Evolutionary conservation across 108 stramenopile genomes (phyloP).

Genomic region (Cyclostephanos invisitatus): DNA sequence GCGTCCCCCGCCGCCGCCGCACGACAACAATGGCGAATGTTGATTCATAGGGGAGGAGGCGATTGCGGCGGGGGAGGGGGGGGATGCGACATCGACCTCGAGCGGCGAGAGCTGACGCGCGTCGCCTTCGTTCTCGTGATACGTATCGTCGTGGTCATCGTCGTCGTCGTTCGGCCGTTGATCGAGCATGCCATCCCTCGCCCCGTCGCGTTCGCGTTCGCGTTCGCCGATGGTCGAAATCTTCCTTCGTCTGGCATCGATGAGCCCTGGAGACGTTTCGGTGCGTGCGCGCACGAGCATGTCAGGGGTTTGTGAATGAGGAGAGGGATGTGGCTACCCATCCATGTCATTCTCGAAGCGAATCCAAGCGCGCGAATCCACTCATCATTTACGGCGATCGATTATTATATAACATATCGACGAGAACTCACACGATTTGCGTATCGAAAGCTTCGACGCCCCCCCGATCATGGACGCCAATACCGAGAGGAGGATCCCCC

Average conservation of each 20-base stretch:
- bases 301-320: neutral
- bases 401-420: too few species aligned
- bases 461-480: conserved; percentile 77
- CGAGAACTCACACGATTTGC: conserved; percentile 72
- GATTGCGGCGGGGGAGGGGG: neutral
- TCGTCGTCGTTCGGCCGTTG: neutral
- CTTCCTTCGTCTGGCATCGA: conserved; percentile 17
- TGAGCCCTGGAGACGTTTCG: conserved; percentile 19
- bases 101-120: neutral
- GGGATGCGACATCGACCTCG: neutral
- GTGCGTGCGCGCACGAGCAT: neutral
- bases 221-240: neutral
- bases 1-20: neutral
- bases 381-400: too few species aligned
- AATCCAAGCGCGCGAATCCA: too few species aligned
- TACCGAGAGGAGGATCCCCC: conserved; percentile 71
- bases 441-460: conserved; percentile 79
- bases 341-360: too few species aligned
- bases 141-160: neutral
- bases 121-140: neutral
- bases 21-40: neutral
- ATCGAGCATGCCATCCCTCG: neutral
- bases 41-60: neutral
- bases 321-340: too few species aligned
- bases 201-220: neutral